Base-by-base conservation (phyloP, 73 alveolate species). In the Paramecium caudatum region DNA sequence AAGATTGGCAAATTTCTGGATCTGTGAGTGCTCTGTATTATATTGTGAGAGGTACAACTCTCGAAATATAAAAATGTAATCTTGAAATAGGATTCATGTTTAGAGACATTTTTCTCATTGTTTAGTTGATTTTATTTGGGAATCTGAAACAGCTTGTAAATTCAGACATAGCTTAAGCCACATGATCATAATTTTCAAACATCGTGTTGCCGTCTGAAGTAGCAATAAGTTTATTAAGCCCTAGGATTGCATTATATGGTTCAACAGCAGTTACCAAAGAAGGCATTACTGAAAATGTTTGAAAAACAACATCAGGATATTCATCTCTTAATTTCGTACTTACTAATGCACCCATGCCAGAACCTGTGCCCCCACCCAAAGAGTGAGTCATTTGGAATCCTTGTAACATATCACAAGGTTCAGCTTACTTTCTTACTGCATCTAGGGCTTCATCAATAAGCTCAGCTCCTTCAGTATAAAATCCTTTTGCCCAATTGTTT, bases 41-140 rank as follows among this genome's bases (percentile, higher is more conserved):
- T 23, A 88, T 90, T 8, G 68, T 33, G 4, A 93, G 90, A 16
- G 97, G 97, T 25, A 94, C 97, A 41, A 65, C 23, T 0, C 93
- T 45, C 0, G 62, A 36, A 3, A 94, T 91, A 30, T 85, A 46
- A 61, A 91, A 94, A 65, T 94, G 97, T 45, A 91, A 49, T 46
- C 97, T 45, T 6, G 95, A 93, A 94, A 91, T 91, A 5, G 95
- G 95, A 27, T 70, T 82, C 43, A 94, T 86, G 39, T 93, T 91
- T 3, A 92, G 81, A 1, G 90, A 47, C 8, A 93, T 82, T 90
- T 93, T 93, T 46, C 97, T 70, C 6, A 94, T 41, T 47, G 88
- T 95, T 10, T 92, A 46, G 63, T 91, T 93, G 39, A 82, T 68
- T 50, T 74, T 33, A 1, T 95, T 95, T 19, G 95, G 95, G 70